Conservation (phyloP, 1,284 basidiomycete species). For the Fomitopsis palustris region DNA sequence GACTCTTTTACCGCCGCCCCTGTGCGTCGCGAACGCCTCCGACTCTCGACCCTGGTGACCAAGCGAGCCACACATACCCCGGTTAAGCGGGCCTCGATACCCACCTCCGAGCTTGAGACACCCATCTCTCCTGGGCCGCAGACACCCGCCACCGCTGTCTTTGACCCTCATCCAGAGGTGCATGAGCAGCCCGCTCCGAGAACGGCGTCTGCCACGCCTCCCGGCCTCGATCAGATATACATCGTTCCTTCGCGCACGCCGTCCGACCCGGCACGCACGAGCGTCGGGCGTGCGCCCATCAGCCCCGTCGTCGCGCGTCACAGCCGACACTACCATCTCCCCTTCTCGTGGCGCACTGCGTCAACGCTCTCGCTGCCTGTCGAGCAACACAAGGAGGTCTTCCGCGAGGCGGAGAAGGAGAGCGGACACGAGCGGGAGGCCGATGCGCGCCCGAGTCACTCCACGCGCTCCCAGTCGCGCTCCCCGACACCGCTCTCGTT, state of each 20-base stretch:
- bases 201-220: background rate
- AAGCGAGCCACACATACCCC: background rate
- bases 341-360: slow-evolving; percentile 19
- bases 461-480: slow-evolving; percentile 20
- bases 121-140: background rate
- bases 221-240: slow-evolving; percentile 5
- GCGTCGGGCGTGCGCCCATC: slow-evolving; percentile 16
- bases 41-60: no score
- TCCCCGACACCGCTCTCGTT: slow-evolving; percentile 21
- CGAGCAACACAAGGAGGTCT: slow-evolving; percentile 9
- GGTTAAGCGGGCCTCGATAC: slow-evolving; percentile 6
- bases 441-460: slow-evolving; percentile 4
- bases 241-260: slow-evolving; percentile 19
- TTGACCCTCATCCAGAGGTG: slow-evolving; percentile 8
- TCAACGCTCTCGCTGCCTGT: slow-evolving; percentile 5
- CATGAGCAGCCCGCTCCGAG: background rate
- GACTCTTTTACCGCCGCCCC: slow-evolving; percentile 20
- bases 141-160: background rate
- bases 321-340: slow-evolving; percentile 20
- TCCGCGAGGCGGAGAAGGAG: slow-evolving; percentile 5
- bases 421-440: no score
- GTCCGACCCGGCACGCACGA: slow-evolving; percentile 13
- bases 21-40: slow-evolving; percentile 11
- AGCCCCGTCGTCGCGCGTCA: slow-evolving; percentile 10
- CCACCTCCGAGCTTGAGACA: background rate